Base-by-base conservation (phyloP, 164 flowering plant species). In the Pachysandra terminalis region DNA sequence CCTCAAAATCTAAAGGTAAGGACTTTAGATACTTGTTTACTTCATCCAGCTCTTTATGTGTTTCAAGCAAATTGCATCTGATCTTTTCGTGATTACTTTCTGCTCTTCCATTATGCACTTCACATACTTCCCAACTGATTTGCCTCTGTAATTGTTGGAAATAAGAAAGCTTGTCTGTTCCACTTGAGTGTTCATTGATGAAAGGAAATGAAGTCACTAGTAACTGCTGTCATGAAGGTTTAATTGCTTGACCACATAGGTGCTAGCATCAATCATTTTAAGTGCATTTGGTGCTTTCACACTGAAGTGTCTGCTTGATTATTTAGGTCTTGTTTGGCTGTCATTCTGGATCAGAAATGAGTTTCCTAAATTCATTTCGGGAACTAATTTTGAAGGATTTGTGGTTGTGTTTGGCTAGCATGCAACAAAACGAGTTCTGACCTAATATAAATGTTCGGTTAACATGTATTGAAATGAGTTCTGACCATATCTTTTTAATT, bases 1-100 rank as follows among this genome's bases (percentile, higher is more conserved):
- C 99, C 99, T 23, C 99, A 92, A 75, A 95, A 95, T 80, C 73
- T 95, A 68, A 87, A 90, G 91, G 98, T 92, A 71, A 71, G 74
- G 61, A 66, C 48, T n/a, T n/a, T 59, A 56, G 57, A 53, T n/a
- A 32, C 26, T 49, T 27, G 57, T 73, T 40, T 57, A 21, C 3
- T 19, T 68, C 17, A 26, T 26, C 10, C 7, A 21, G 37, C 14
- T 13, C 12, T 0, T 12, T 53, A 6, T 51, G 1, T 32, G 32
- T 16, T 19, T 54, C 0, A 15, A 45, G 58, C 40, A 5, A 28
- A 28, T 3, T 26, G 4, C 59, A 19, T 13, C 7, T 9, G 16
- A 2, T 15, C 19, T 5, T 24, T 60, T 26, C 52, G 27, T 37
- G 4, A 22, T 35, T n/a, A 59, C 22, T 60, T 37, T 48, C 27